Conservation (phyloP, 345 rosid genomes). For the Eucalyptus erythrocorys region DNA sequence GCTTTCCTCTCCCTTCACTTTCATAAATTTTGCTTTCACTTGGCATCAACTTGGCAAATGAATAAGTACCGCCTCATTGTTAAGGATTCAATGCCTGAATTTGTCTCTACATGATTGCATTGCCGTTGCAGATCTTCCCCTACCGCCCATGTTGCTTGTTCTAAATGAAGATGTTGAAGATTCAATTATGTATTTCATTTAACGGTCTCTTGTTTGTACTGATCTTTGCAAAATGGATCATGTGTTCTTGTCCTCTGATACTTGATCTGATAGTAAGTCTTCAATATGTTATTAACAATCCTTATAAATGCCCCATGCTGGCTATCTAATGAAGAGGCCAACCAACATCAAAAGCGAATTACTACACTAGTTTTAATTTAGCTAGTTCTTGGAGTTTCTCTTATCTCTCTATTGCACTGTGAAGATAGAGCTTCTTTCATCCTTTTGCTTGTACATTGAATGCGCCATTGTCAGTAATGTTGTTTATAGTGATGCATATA, state of each 20-base stretch:
- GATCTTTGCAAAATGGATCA: no score
- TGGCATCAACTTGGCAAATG: background rate
- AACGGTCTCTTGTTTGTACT: no score
- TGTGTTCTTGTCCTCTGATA: no score
- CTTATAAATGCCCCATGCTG: no score
- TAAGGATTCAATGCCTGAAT: background rate
- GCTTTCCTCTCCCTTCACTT: background rate
- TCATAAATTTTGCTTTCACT: no score
- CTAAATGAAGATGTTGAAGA: conserved; percentile 80
- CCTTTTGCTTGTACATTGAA: background rate
- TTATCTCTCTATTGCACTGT: no score
- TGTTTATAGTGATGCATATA: background rate
- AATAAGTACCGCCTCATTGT: background rate
- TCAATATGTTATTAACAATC: no score
- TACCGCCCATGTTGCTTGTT: conserved; percentile 66
- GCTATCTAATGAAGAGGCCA: no score
- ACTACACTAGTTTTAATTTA: no score
- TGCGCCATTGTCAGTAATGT: background rate
- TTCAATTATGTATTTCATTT: conserved; percentile 37
- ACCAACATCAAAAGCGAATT: no score
- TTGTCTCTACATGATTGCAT: background rate
- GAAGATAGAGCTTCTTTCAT: background rate
- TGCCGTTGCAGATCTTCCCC: conserved; percentile 52
- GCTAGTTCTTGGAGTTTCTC: no score
- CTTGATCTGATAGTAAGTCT: no score